Conservation (phyloP, 305 asterid species). For the Fraxinus ornus region DNA sequence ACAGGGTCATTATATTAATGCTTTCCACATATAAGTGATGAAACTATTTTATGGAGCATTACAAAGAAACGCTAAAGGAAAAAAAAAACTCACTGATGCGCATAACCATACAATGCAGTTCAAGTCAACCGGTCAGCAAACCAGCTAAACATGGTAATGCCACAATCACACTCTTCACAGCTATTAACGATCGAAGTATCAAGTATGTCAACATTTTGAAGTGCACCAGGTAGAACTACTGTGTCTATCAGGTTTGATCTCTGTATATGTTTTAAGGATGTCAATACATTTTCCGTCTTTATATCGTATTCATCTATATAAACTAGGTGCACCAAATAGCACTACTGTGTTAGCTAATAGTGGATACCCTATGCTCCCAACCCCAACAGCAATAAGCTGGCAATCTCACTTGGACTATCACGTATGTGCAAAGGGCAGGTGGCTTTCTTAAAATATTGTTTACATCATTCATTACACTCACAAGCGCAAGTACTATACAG, state of each 20-base stretch:
- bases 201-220: not conserved
- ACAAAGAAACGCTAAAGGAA: not conserved
- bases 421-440: not conserved
- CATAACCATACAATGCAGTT: not conserved
- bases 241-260: not conserved
- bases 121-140: not conserved
- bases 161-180: not conserved
- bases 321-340: not conserved
- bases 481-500: not conserved
- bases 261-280: not conserved
- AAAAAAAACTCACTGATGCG: not conserved
- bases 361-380: not conserved
- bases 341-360: not conserved
- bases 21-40: not conserved
- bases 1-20: not conserved
- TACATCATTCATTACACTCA: not conserved
- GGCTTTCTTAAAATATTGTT: not conserved
- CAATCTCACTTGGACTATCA: not conserved
- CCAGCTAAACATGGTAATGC: not conserved
- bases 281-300: not conserved
- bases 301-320: not conserved
- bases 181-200: not conserved
- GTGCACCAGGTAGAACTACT: not conserved
- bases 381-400: not conserved
- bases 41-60: not conserved